Evolutionary conservation across 441 rosid species (phyloP), one percentile per base, ranked within the genome.

Genomic region (Populus hybrid): DNA sequence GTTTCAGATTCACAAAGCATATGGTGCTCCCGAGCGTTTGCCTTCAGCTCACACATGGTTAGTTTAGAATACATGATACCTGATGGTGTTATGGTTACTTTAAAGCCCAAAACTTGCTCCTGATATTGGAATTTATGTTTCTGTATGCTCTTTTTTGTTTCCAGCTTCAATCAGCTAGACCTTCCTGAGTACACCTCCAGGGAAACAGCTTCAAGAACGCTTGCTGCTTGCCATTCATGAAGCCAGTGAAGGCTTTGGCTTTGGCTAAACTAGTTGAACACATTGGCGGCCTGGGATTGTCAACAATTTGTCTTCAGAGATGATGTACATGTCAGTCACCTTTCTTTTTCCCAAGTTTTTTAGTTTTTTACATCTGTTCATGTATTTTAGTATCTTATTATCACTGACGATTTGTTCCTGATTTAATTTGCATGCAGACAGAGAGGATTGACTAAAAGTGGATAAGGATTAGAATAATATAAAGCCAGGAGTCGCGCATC

Each of bases 11-110:
- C 99, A 96, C 90, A 96, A 96, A 83, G 97, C 98, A 65, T 96
- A 92, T 85, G 99, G 98, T 78, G 91, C 95, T 79, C 94, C 98
- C 16, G 95, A 92, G 76, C 86, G 98, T 71, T 82, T 97, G 73
- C 99, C 99, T 46, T 94, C 99, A 53, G 99, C 98, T 53, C 98
- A 97, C 84, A 97, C 99, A 83, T 94, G 98, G 98, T 97, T 68
- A 73, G 89, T 79, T 64, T 24, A 19, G 61, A 73, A 67, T 67
- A 67, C 63, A 69, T 14, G 14, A 71, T 79, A 34, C 67, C 35
- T 50, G 11, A 5, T 12, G 23, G 21, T 70, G 70, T 26, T 69
- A 35, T 46, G 28, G 26, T 19, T 46, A 18, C 21, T 21, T 18
- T 19, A 36, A 64, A 30, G 7, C 19, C 21, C 32, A 10, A 6